These are phyloP conservation scores for Arabidopsis suecica DNA, from an alignment of 345 rosid genomes.

Conservation along the genomic window DNA sequence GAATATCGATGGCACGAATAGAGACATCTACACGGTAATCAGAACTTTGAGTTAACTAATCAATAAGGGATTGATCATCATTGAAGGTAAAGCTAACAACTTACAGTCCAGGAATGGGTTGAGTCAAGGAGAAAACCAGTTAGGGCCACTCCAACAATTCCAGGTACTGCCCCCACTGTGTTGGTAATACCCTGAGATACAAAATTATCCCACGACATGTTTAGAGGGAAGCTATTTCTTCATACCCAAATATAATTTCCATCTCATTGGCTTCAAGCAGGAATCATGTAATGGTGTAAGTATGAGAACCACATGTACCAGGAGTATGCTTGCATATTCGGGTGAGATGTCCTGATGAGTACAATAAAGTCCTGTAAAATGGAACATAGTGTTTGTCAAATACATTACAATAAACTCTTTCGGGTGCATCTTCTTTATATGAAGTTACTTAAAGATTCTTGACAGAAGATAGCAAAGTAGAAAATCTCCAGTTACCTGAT, in stretches of 20 bases:
- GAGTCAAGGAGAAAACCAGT: constrained; percentile 92
- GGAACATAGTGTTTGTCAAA: background rate
- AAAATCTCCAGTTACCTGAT: constrained; percentile 62
- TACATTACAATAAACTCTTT: background rate
- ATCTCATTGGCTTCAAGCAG: background rate
- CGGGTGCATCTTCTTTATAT: background rate
- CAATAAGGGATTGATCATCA: background rate
- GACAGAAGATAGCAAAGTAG: constrained; percentile 7
- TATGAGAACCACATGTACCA: constrained; percentile 52
- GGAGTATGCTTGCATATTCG: constrained; percentile 89
- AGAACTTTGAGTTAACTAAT: background rate
- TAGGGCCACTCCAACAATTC: constrained; percentile 89
- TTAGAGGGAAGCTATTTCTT: background rate
- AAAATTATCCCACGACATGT: background rate
- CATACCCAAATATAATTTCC: background rate
- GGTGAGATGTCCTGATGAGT: constrained; percentile 98
- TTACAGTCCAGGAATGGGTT: constrained; percentile 97
- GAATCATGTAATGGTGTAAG: background rate
- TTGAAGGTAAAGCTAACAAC: constrained; percentile 36
- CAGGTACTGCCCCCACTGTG: constrained; percentile 91
- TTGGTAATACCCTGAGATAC: constrained; percentile 82
- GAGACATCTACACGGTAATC: constrained; percentile 57
- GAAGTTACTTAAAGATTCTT: constrained; percentile 20
- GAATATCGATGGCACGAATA: constrained; percentile 89
- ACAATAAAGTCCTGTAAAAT: constrained; percentile 60